A percentile compares a stretch with the other conserved stretches of the same genome.
phyloP scores from a whole-genome alignment of 805 yeast genomes.

The Starmerella apicola region DNA sequence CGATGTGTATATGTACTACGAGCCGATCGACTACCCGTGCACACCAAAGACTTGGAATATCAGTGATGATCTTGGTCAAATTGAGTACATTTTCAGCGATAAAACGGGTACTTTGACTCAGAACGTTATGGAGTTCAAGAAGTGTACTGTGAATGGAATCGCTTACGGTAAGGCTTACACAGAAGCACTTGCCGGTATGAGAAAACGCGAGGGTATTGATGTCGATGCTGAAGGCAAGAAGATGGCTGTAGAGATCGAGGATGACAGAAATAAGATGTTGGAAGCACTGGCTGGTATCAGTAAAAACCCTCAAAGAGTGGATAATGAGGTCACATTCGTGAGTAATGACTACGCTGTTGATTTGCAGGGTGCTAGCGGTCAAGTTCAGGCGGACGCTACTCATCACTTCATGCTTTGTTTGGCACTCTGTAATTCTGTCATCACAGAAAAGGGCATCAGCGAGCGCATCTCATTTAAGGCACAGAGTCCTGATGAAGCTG shows the following conservation, averaged over 20 bases:
- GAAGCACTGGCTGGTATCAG: constrained; percentile 28
- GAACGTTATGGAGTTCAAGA: constrained; percentile 73
- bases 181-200: constrained; percentile 63
- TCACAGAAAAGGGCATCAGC: constrained; percentile 39
- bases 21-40: constrained; percentile 60
- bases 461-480: constrained; percentile 51
- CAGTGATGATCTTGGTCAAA: constrained; percentile 75
- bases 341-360: constrained; percentile 51
- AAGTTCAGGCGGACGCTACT: constrained; percentile 38
- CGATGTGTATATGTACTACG: constrained; percentile 60
- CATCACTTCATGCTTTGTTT: constrained; percentile 55
- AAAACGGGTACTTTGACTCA: constrained; percentile 79
- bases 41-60: constrained; percentile 76
- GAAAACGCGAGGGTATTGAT: constrained; percentile 55
- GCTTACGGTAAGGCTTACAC: constrained; percentile 69
- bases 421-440: constrained; percentile 69
- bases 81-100: constrained; percentile 71
- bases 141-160: constrained; percentile 58
- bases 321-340: constrained; percentile 50
- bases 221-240: constrained; percentile 39
- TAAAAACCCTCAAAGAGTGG: constrained; percentile 41
- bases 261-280: constrained; percentile 41
- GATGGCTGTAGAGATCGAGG: constrained; percentile 35
- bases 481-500: constrained; percentile 78
- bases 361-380: constrained; percentile 32